Percentiles rank a stretch among this genome's conserved stretches.
These are phyloP conservation scores for Candida sp. DNA, from an alignment of 1,139 yeast species.

Conservation along the genomic window DNA sequence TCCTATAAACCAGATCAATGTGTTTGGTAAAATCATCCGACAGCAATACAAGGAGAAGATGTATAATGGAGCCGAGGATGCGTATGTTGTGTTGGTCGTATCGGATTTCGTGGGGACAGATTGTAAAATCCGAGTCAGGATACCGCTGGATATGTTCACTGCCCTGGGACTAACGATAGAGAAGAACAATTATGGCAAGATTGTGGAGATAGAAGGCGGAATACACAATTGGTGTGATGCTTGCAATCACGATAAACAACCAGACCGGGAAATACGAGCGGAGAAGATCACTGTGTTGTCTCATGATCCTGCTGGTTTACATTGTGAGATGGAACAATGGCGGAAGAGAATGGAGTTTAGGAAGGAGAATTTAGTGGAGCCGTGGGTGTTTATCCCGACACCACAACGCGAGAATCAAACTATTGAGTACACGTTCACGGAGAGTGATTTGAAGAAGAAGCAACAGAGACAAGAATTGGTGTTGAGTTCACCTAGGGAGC, in stretches of 20 bases:
- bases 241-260: background rate
- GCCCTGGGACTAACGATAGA: slow-evolving; percentile 14
- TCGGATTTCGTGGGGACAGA: slow-evolving; percentile 20
- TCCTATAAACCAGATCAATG: slow-evolving; percentile 17
- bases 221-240: slow-evolving; percentile 1
- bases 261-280: background rate
- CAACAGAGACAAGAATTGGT: slow-evolving; percentile 1
- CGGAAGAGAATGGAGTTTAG: slow-evolving; percentile 27
- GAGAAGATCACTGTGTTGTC: background rate
- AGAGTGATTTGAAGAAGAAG: slow-evolving; percentile 6
- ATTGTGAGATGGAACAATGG: slow-evolving; percentile 38
- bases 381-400: slow-evolving; percentile 29
- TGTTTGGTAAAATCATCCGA: slow-evolving; percentile 20
- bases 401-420: background rate
- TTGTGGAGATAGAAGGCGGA: slow-evolving; percentile 17
- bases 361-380: slow-evolving; percentile 16
- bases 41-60: slow-evolving; percentile 14
- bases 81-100: slow-evolving; percentile 13
- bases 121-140: slow-evolving; percentile 15
- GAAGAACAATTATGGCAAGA: slow-evolving; percentile 18
- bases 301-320: slow-evolving; percentile 17
- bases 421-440: slow-evolving; percentile 4
- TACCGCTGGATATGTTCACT: slow-evolving; percentile 11
- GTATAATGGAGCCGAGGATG: background rate
- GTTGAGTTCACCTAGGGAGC: background rate